Conservation (phyloP, 768 basidiomycete species). For the Mycena epipterygia region DNA sequence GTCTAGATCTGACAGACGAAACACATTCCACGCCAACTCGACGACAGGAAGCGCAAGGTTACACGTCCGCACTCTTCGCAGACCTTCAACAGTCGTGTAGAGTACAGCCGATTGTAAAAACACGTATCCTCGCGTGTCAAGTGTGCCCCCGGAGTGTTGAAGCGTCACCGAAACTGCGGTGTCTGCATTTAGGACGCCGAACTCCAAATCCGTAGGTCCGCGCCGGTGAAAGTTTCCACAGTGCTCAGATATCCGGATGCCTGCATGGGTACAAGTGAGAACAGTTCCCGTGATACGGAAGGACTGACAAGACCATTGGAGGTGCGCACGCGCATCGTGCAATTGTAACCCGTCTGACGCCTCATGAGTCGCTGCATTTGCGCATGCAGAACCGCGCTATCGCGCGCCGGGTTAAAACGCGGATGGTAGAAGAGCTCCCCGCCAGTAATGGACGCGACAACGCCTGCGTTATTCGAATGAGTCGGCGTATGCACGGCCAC, state of each 20-base stretch:
- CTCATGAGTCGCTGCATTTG: constrained; percentile 79
- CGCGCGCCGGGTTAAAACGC: constrained; percentile 81
- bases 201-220: constrained; percentile 79
- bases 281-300: constrained; percentile 6
- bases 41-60: constrained; percentile 90
- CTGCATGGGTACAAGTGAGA: constrained; percentile 47
- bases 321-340: constrained; percentile 84
- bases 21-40: constrained; percentile 90
- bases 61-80: constrained; percentile 85
- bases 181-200: constrained; percentile 86
- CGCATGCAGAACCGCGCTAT: constrained; percentile 75
- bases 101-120: constrained; percentile 90
- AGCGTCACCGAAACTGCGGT: constrained; percentile 83
- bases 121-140: constrained; percentile 81
- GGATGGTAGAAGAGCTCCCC: constrained; percentile 95
- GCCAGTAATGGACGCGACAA: constrained; percentile 81
- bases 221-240: constrained; percentile 81
- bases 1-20: constrained; percentile 93
- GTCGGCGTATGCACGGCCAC: constrained; percentile 7
- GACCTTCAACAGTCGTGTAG: constrained; percentile 84
- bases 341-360: constrained; percentile 84
- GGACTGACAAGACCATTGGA: constrained; percentile 74
- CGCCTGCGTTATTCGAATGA: constrained; percentile 54
- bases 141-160: constrained; percentile 71
- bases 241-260: constrained; percentile 74